Base-by-base conservation (phyloP, 1,139 yeast species). In the Candida neerlandica region DNA sequence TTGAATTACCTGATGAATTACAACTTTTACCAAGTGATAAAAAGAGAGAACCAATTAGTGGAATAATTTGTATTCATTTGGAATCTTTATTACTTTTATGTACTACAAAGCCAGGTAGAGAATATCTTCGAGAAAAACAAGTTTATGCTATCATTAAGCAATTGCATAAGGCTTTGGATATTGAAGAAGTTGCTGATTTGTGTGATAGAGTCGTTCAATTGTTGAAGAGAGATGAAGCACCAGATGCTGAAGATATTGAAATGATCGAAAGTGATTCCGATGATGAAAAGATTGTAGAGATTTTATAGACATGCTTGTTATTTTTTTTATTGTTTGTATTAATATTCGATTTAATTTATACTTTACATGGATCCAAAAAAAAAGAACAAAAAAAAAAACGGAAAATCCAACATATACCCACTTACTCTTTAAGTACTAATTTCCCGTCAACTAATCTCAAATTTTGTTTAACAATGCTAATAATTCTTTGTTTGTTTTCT, bases 161-260 rank as follows among this genome's bases (percentile, higher is more conserved):
- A 67, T 74, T 94, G 48, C 96, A 94, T 63, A 84, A 86, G 61
- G 84, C 80, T 41, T 71, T 77, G 5, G 81, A 82, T 12, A 80
- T 84, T 48, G 94, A 86, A 44, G 80, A 80, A 21, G 78, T 90
- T 16, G 75, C 77, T 39, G 96, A 88, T 43, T 67, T 85, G 51
- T 82, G 89, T 70, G 89, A 86, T 56, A 78, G 89, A 66, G 63
- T 86, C 43, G 98, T 90, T 16, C 92, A 91, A 64, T 80, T 89
- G 85, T 75, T 91, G 55, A 86, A 87, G 92, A 84, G 98, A 73
- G 98, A 92, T 60, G 98, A 91, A 61, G 86, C 84, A 15, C 75
- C 76, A 5, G 66, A 52, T 21, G 62, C 48, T 2, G 64, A 57
- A 16, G 68, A 58, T 1, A 65, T 59, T 16, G 69, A 67, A n/a